Evolutionary conservation across 768 basidiomycete genomes (phyloP).

Genomic region (Megacollybia marginata): DNA sequence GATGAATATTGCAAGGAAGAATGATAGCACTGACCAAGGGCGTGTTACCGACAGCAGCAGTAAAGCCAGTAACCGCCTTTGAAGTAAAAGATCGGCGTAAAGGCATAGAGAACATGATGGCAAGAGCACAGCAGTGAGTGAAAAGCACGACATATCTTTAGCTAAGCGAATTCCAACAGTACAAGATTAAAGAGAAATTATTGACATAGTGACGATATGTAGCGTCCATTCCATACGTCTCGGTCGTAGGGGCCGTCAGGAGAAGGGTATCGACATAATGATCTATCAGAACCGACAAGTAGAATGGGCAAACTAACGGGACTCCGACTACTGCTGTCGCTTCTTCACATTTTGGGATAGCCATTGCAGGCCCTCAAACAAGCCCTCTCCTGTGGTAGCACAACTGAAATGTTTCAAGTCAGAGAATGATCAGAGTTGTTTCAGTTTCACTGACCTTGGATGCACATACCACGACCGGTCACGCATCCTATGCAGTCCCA

Average conservation of each 20-base stretch:
- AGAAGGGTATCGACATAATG: neutral
- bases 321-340: slow-evolving; percentile 54
- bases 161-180: neutral
- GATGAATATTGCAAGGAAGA: neutral
- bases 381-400: slow-evolving; percentile 92
- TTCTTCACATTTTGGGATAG: slow-evolving; percentile 96
- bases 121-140: slow-evolving; percentile 8
- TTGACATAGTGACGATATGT: neutral
- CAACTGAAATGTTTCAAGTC: slow-evolving; percentile 46
- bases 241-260: neutral
- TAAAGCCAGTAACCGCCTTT: slow-evolving; percentile 65
- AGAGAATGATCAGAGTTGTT: neutral
- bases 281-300: neutral
- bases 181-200: neutral
- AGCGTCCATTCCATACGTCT: neutral
- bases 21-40: slow-evolving; percentile 57
- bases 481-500: slow-evolving; percentile 92
- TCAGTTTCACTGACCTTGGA: slow-evolving; percentile 63
- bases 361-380: slow-evolving; percentile 97
- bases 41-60: slow-evolving; percentile 87
- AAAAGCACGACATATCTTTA: slow-evolving; percentile 30
- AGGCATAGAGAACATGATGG: slow-evolving; percentile 26
- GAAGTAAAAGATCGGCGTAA: slow-evolving; percentile 29
- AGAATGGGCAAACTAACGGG: neutral
- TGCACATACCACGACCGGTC: slow-evolving; percentile 99